Evolutionary conservation across 768 basidiomycete genomes (phyloP).

Genomic region (Mycena haematopus): DNA sequence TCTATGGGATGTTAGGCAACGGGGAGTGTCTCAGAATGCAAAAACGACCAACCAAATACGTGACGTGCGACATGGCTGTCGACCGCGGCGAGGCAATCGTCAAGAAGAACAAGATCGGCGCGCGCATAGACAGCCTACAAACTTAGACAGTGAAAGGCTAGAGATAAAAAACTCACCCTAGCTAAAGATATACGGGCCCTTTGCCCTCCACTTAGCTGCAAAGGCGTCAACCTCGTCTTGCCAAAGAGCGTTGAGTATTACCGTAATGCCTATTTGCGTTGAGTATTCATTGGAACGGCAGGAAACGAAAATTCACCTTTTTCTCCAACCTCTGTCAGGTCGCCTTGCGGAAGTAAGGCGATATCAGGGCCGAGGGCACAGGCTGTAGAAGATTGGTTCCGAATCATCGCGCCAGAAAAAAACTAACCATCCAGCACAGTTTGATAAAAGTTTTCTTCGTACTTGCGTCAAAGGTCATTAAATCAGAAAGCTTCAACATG

Average conservation of each 20-base stretch:
- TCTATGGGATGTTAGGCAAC: slow-evolving; percentile 49
- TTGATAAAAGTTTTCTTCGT: slow-evolving; percentile 85
- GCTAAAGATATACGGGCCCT: slow-evolving; percentile 85
- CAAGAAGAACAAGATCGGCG: slow-evolving; percentile 86
- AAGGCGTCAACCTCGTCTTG: neutral
- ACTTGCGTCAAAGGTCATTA: slow-evolving; percentile 42
- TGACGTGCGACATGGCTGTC: slow-evolving; percentile 90
- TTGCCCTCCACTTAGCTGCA: slow-evolving; percentile 81
- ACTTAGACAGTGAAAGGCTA: neutral
- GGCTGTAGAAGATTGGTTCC: slow-evolving; percentile 46
- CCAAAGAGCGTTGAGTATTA: slow-evolving; percentile 38
- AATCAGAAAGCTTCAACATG: neutral
- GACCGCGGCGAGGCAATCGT: slow-evolving; percentile 88
- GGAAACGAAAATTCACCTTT: slow-evolving; percentile 56
- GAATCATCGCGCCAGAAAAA: neutral
- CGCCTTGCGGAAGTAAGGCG: slow-evolving; percentile 78
- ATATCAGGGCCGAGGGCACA: slow-evolving; percentile 89
- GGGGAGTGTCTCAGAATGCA: neutral
- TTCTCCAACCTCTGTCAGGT: slow-evolving; percentile 86
- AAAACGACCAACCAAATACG: slow-evolving; percentile 65
- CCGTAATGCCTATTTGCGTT: slow-evolving; percentile 57
- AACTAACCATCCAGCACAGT: slow-evolving; percentile 75
- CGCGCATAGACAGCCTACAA: slow-evolving; percentile 80
- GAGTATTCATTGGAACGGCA: neutral
- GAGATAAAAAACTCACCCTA: slow-evolving; percentile 38